These are phyloP conservation scores for Astrocystis sublimbata DNA, from an alignment of 495 filamentous ascomycete genomes.

Conservation along the genomic window DNA sequence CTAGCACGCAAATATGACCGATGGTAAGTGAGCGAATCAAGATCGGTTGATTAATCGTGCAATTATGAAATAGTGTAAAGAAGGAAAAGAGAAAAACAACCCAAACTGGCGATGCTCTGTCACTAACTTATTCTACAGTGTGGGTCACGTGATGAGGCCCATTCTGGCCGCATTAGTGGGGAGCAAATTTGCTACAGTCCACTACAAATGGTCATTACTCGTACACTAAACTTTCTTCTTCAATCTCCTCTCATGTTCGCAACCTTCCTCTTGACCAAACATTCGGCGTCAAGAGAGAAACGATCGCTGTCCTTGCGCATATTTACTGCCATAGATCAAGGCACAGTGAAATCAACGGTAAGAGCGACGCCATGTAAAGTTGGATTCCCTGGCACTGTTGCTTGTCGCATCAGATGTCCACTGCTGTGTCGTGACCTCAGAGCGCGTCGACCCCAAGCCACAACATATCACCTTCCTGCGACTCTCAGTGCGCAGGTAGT, in stretches of 20 bases:
- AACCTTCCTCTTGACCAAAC: not conserved
- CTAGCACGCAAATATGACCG: slow-evolving; percentile 56
- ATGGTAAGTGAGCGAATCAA: slow-evolving; percentile 44
- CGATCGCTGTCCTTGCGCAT: not conserved
- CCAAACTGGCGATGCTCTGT: not conserved
- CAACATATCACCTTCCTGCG: slow-evolving; percentile 59
- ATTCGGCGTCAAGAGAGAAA: not conserved
- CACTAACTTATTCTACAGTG: slow-evolving; percentile 9
- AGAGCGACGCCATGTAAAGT: not conserved
- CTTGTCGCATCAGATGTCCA: not conserved
- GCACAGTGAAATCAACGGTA: not conserved
- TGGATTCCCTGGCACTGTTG: no score
- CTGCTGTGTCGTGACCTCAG: not conserved
- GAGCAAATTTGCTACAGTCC: slow-evolving; percentile 9
- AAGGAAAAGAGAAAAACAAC: slow-evolving; percentile 30
- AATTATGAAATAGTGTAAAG: slow-evolving; percentile 42
- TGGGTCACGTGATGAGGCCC: slow-evolving; percentile 12
- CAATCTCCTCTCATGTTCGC: no score
- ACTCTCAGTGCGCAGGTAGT: slow-evolving; percentile 53
- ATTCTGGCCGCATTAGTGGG: not conserved
- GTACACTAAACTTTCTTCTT: not conserved
- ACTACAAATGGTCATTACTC: no score
- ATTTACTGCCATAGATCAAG: not conserved
- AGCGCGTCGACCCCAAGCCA: slow-evolving; percentile 36
- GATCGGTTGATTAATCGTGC: slow-evolving; percentile 57